Percentiles rank a stretch among this genome's conserved stretches.
phyloP scores from a whole-genome alignment of 192 early-diverging fungal species.

The Kappamyces sp. region DNA sequence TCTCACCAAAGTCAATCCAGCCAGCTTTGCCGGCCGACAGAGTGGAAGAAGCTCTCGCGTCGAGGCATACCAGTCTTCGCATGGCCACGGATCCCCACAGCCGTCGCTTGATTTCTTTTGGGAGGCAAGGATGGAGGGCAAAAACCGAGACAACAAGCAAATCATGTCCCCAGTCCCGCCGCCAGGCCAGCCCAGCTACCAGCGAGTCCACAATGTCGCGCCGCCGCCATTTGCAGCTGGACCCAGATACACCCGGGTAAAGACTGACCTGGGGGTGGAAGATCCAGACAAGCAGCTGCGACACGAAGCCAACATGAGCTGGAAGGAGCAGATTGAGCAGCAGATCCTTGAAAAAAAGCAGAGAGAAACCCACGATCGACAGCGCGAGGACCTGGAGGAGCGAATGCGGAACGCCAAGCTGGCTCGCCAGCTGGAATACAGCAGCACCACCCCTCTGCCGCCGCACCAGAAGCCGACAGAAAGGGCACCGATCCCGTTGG shows the following conservation, averaged over 20 bases:
- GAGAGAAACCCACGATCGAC: background rate
- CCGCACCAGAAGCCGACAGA: too few species aligned
- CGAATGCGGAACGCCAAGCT: conserved; percentile 2
- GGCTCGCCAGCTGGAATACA: too few species aligned
- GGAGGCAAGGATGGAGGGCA: background rate
- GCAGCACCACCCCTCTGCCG: too few species aligned
- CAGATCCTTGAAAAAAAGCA: conserved; percentile 25
- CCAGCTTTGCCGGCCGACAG: background rate
- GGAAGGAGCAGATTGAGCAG: conserved; percentile 13
- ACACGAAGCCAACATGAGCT: conserved; percentile 13
- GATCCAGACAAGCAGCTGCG: conserved; percentile 17
- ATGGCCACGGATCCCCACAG: background rate
- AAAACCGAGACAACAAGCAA: background rate
- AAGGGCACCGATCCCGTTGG: too few species aligned
- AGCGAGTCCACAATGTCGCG: background rate
- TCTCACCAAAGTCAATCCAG: background rate
- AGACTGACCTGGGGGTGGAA: conserved; percentile 10
- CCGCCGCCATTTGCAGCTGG: too few species aligned
- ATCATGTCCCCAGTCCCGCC: background rate
- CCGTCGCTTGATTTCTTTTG: conserved; percentile 16
- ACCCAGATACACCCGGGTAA: conserved; percentile 9
- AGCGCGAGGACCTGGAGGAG: conserved; percentile 9
- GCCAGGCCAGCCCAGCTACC: background rate
- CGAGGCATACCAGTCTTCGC: background rate
- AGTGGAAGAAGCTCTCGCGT: background rate